Conservation (phyloP, 345 rosid species). For the Euphorbia tirucalli region DNA sequence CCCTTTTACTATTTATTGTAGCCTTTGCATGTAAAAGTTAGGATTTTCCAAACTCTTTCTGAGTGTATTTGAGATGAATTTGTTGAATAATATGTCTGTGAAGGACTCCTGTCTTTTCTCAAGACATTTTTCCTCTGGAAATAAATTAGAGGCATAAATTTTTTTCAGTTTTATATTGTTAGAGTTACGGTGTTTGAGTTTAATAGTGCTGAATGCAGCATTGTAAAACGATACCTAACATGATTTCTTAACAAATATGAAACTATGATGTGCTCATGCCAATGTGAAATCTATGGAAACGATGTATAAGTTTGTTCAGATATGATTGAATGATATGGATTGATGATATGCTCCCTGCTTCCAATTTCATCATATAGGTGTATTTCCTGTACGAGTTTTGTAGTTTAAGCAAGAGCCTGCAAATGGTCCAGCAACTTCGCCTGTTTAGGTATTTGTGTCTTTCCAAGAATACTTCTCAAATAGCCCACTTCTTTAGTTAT, state of each 20-base stretch:
- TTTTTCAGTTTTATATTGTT: neutral
- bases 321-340: neutral
- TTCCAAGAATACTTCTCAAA: neutral
- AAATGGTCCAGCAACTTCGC: conserved; percentile 87
- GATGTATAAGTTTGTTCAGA: neutral
- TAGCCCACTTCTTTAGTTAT: neutral
- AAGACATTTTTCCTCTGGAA: neutral
- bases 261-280: neutral
- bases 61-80: neutral
- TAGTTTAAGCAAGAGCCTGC: conserved; percentile 79
- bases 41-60: neutral
- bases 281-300: neutral
- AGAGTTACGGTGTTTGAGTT: neutral
- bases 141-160: neutral
- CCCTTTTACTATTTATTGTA: neutral
- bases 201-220: neutral
- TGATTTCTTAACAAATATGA: neutral
- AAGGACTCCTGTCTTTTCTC: neutral
- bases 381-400: conserved; percentile 85
- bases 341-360: conserved; percentile 4
- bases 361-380: conserved; percentile 45
- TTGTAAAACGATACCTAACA: neutral
- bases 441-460: conserved; percentile 51
- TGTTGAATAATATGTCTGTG: conserved; percentile 1
- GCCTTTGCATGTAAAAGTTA: neutral